Base-by-base conservation (phyloP, 371 early-diverging fungal genomes). In the Phascolomyces articulosus region DNA sequence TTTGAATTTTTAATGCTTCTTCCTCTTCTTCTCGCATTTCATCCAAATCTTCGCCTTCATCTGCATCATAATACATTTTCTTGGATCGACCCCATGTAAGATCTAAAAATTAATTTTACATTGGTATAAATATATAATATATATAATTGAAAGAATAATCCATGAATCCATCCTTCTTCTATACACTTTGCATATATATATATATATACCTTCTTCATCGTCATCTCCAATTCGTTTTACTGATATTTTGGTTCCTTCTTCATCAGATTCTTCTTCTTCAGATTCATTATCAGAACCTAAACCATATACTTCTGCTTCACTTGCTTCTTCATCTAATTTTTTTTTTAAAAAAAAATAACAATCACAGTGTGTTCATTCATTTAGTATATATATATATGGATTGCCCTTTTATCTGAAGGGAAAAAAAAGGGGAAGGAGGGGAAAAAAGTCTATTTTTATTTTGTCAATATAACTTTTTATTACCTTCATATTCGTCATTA, bases 1-100 rank as follows among this genome's bases (percentile, higher is more conserved):
- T 88, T 71, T 96, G 96, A 64, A 98, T 79, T 65, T 92, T 87
- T 61, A 94, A 73, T 1, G 96, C 97, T 73, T 97, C 97, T 53
- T 87, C 87, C 65, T 95, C 98, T 71, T 97, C 97, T 64, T 94
- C 95, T 40, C 87, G 87, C 68, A 91, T 90, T 58, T 91, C 91
- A n/a, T 88, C 91, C 29, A 89, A 68, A 65, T 91, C 91, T 3
- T 79, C 73, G 21, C 86, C 87, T 55, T 93, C 91, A 38, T 94
- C 94, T 3, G 90, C 91, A 63, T 91, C 78, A 73, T 94, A 94
- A 82, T 92, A 94, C 59, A 79, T 85, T 58, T 82, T 73, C 64
- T 87, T 90, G 40, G 74, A 79, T 51, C 73, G 78, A 48, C 94
- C 94, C 94, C 94, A 94, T 0, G 92, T 72, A 57, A 68, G 62